Conservation (phyloP, 805 yeast genomes). For the Lachancea meyersii region DNA sequence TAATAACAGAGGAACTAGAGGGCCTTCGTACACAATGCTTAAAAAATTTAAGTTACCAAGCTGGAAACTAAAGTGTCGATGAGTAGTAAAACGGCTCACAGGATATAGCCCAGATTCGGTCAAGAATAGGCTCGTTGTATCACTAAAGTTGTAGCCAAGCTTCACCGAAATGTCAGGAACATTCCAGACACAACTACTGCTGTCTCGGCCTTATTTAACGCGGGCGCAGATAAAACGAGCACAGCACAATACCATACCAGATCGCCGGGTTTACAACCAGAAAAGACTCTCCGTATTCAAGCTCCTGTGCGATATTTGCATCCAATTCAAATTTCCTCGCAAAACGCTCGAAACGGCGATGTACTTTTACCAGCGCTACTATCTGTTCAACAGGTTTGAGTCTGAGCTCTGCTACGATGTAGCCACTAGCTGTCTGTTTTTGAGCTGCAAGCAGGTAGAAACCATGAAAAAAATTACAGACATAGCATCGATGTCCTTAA, state of each 20-base stretch:
- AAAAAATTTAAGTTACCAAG: slow-evolving; percentile 1
- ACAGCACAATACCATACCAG: slow-evolving; percentile 48
- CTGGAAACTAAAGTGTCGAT: neutral
- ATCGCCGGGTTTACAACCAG: slow-evolving; percentile 43
- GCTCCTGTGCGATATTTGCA: slow-evolving; percentile 48
- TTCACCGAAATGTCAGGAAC: slow-evolving; percentile 1
- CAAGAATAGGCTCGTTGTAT: neutral
- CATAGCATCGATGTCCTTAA: slow-evolving; percentile 40
- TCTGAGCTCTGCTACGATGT: slow-evolving; percentile 50
- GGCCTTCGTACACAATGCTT: neutral
- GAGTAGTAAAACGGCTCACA: neutral
- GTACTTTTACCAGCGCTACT: slow-evolving; percentile 66
- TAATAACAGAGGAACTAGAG: neutral
- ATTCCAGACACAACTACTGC: slow-evolving; percentile 26
- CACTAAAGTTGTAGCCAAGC: neutral
- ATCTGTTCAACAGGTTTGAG: slow-evolving; percentile 57
- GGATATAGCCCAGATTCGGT: neutral
- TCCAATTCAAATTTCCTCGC: slow-evolving; percentile 57
- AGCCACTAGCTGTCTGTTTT: slow-evolving; percentile 61
- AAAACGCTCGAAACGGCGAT: slow-evolving; percentile 64
- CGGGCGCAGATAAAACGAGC: slow-evolving; percentile 46
- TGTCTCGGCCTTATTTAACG: slow-evolving; percentile 59
- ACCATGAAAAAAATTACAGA: slow-evolving; percentile 71
- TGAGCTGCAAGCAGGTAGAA: slow-evolving; percentile 77
- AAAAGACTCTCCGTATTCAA: slow-evolving; percentile 49